Percentiles rank a stretch among this genome's conserved stretches.
phyloP scores from a whole-genome alignment of 169 alveolate species.

The Cryptosporidium viatorum region DNA sequence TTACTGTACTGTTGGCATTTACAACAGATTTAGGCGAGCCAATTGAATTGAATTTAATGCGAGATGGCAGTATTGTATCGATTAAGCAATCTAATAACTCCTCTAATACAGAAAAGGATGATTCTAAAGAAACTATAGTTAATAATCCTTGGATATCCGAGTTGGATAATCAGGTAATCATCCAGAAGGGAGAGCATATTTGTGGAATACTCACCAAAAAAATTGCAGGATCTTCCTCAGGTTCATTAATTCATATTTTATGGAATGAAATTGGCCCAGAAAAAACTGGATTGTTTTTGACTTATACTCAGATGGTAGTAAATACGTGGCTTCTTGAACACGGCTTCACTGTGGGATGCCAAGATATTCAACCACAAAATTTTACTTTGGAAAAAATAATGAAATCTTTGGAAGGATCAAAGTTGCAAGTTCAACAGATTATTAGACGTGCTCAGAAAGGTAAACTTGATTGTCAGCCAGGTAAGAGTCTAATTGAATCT shows the following conservation, averaged over 20 bases:
- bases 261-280: constrained; percentile 99
- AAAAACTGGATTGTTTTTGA: constrained; percentile 93
- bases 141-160: constrained; percentile 81
- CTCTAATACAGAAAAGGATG: constrained; percentile 79
- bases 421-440: constrained; percentile 86
- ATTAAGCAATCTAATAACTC: constrained; percentile 77
- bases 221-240: constrained; percentile 97
- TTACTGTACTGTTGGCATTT: constrained; percentile 94
- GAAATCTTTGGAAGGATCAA: constrained; percentile 88
- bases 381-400: constrained; percentile 90
- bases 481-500: constrained; percentile 97
- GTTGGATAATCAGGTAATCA: constrained; percentile 87
- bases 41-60: constrained; percentile 82
- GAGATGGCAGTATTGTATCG: constrained; percentile 82
- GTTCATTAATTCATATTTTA: constrained; percentile 96
- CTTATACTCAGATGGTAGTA: constrained; percentile 95
- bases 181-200: constrained; percentile 95
- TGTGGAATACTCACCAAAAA: constrained; percentile 97
- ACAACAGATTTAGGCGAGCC: constrained; percentile 74
- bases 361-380: constrained; percentile 97
- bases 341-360: constrained; percentile 98
- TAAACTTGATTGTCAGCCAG: constrained; percentile 97
- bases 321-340: constrained; percentile 96
- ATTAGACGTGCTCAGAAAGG: constrained; percentile 94
- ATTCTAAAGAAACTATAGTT: constrained; percentile 78